These are phyloP conservation scores for Serendipita sp. DNA, from an alignment of 768 basidiomycete genomes.

Conservation along the genomic window DNA sequence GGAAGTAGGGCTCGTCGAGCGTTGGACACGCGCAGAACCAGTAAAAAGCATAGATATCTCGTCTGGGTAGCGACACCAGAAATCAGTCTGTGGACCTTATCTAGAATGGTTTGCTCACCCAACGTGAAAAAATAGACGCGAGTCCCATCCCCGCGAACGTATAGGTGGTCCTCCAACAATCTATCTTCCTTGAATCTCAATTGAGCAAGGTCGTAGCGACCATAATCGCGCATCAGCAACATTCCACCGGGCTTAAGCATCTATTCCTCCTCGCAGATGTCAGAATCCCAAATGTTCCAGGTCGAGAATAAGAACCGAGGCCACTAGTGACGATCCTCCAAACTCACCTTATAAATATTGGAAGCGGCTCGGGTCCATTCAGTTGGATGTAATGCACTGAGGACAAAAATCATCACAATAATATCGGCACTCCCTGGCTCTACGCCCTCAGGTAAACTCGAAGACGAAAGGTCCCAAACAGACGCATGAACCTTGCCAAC, in stretches of 20 bases:
- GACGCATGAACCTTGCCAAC: slow-evolving; percentile 55
- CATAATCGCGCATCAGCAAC: slow-evolving; percentile 83
- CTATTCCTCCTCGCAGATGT: slow-evolving; percentile 21
- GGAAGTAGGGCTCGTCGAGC: no score
- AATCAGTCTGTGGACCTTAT: background rate
- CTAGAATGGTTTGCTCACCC: slow-evolving; percentile 29
- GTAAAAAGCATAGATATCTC: slow-evolving; percentile 70
- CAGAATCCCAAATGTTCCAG: background rate
- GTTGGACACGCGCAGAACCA: slow-evolving; percentile 24
- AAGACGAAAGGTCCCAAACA: slow-evolving; percentile 68
- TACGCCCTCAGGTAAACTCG: slow-evolving; percentile 43
- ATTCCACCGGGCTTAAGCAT: slow-evolving; percentile 82
- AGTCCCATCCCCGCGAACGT: slow-evolving; percentile 92
- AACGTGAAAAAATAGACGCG: slow-evolving; percentile 93
- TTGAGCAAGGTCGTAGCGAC: slow-evolving; percentile 86
- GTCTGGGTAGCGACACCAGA: slow-evolving; percentile 27
- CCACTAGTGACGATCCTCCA: background rate
- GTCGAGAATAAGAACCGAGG: background rate
- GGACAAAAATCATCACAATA: slow-evolving; percentile 79
- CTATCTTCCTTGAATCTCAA: slow-evolving; percentile 79
- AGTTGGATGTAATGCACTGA: slow-evolving; percentile 81
- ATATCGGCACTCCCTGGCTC: slow-evolving; percentile 64
- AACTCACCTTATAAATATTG: slow-evolving; percentile 57
- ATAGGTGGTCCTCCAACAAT: slow-evolving; percentile 84
- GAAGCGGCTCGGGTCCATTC: slow-evolving; percentile 77